Conservation (phyloP, 1,139 yeast genomes). For the Yamadazyma membranifaciens region DNA sequence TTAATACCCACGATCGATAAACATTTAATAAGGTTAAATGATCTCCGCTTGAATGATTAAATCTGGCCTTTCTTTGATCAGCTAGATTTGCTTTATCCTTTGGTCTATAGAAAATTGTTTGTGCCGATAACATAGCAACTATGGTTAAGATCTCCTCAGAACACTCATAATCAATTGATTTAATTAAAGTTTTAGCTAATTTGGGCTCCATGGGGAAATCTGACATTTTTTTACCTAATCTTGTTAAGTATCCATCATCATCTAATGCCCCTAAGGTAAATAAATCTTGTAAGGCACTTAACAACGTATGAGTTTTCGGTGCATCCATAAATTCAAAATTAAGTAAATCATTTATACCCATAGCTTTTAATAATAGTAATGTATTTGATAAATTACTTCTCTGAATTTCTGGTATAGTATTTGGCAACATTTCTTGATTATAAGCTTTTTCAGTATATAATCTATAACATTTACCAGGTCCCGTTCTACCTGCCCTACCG, state of each 20-base stretch:
- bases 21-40: slow-evolving; percentile 84
- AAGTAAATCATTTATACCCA: slow-evolving; percentile 84
- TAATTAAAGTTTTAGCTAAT: slow-evolving; percentile 75
- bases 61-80: slow-evolving; percentile 71
- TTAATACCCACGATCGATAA: slow-evolving; percentile 71
- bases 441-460: slow-evolving; percentile 70
- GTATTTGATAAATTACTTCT: slow-evolving; percentile 86
- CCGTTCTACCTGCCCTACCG: slow-evolving; percentile 87
- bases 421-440: slow-evolving; percentile 75
- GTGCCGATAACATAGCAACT: slow-evolving; percentile 90
- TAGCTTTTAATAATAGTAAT: slow-evolving; percentile 85
- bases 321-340: slow-evolving; percentile 93
- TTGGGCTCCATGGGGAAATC: slow-evolving; percentile 96
- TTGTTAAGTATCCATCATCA: slow-evolving; percentile 71
- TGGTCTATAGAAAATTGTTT: slow-evolving; percentile 81
- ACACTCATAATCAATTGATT: slow-evolving; percentile 72
- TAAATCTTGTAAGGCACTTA: slow-evolving; percentile 79
- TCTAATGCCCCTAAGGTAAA: slow-evolving; percentile 82
- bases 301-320: slow-evolving; percentile 75
- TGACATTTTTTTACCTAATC: slow-evolving; percentile 79
- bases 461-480: slow-evolving; percentile 79
- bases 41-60: slow-evolving; percentile 80
- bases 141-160: slow-evolving; percentile 81
- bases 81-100: slow-evolving; percentile 72
- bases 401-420: slow-evolving; percentile 89